Percentiles rank a stretch among this genome's conserved stretches.
Conservation (phyloP, 2,329 filamentous ascomycete genomes). For the Fusarium paranaense region DNA sequence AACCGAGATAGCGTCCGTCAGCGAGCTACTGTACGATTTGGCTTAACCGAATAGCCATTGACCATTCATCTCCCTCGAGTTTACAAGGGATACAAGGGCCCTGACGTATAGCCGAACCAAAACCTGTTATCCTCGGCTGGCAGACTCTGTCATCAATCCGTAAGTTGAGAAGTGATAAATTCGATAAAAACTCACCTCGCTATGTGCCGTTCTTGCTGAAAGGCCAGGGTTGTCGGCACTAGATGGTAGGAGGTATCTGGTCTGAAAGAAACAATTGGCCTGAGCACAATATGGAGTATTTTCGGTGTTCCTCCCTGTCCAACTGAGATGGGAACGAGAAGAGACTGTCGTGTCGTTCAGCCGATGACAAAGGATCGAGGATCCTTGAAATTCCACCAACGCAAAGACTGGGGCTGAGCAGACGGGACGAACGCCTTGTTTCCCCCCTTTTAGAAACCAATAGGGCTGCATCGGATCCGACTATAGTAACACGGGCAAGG, state of each 20-base stretch:
- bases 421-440: not conserved
- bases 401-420: not conserved
- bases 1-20: constrained; percentile 20
- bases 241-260: not conserved
- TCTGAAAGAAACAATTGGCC: not conserved
- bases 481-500: not conserved
- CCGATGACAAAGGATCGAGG: not conserved
- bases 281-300: not conserved
- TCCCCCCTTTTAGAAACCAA: not conserved
- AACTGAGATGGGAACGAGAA: not conserved
- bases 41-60: constrained; percentile 1
- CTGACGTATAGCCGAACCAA: not conserved
- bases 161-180: constrained; percentile 14
- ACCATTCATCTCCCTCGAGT: constrained; percentile 4
- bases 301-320: not conserved
- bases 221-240: not conserved
- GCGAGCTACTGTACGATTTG: constrained; percentile 1
- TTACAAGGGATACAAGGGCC: not conserved
- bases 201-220: not conserved
- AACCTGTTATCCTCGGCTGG: not conserved
- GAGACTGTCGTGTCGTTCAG: not conserved
- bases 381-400: not conserved
- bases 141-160: not conserved
- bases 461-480: not conserved
- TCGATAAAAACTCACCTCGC: not conserved